phyloP scores from a whole-genome alignment of 768 basidiomycete species.

The Naganishia vaughanmartiniae region DNA sequence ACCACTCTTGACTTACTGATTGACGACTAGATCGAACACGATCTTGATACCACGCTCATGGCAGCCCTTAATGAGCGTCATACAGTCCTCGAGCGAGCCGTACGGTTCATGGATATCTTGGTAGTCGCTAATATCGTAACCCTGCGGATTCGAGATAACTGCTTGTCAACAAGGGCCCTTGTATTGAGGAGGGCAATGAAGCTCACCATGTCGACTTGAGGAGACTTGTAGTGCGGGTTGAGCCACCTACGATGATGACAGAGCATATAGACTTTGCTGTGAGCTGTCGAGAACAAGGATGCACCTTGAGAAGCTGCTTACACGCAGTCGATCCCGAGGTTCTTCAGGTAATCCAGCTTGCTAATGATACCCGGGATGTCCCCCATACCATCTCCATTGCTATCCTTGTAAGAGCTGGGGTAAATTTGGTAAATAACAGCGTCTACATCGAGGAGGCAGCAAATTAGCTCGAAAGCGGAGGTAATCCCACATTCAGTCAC shows the following conservation, averaged over 20 bases:
- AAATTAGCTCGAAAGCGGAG: background rate
- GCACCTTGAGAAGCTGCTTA: background rate
- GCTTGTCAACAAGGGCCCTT: background rate
- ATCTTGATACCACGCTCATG: conserved; percentile 70
- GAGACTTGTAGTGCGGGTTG: conserved; percentile 69
- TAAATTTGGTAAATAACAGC: conserved; percentile 29
- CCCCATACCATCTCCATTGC: conserved; percentile 65
- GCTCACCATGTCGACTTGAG: conserved; percentile 65
- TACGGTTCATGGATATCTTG: conserved; percentile 62
- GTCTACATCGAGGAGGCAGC: background rate
- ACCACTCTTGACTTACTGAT: conserved; percentile 54
- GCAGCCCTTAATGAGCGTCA: conserved; percentile 46
- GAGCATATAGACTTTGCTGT: background rate
- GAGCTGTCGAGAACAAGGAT: too few relatives aligned
- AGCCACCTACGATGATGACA: conserved; percentile 56
- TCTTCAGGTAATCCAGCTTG: conserved; percentile 68
- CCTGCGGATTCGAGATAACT: background rate
- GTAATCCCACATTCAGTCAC: background rate
- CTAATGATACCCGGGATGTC: conserved; percentile 66
- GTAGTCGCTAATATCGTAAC: conserved; percentile 57
- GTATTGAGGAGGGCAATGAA: background rate
- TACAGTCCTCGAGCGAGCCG: conserved; percentile 28
- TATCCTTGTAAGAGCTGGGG: conserved; percentile 63
- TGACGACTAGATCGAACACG: conserved; percentile 75
- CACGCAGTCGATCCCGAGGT: conserved; percentile 65